Conservation (phyloP, 1,139 yeast genomes). For the Tardiomyces depauwii region DNA sequence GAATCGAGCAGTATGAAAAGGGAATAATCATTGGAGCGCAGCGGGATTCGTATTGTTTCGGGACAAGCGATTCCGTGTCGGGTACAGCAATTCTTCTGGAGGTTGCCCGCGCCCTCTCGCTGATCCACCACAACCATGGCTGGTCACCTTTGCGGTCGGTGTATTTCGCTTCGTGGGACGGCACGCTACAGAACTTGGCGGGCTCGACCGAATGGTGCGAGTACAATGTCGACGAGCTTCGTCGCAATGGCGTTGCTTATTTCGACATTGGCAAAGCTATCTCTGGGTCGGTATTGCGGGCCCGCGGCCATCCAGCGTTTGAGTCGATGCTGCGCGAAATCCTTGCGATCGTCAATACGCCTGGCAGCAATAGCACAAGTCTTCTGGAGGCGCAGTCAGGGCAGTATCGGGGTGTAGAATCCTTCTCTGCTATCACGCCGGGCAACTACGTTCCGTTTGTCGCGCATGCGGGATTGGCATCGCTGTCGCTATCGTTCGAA, state of each 20-base stretch:
- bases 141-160: constrained; percentile 84
- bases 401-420: constrained; percentile 1
- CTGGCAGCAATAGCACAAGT: constrained; percentile 9
- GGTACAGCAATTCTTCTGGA: constrained; percentile 70
- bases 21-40: constrained; percentile 77
- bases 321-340: constrained; percentile 34
- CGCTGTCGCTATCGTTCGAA: constrained; percentile 46
- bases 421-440: constrained; percentile 26
- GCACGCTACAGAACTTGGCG: constrained; percentile 67
- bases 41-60: constrained; percentile 69
- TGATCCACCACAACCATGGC: constrained; percentile 48
- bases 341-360: constrained; percentile 28
- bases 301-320: constrained; percentile 60
- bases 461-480: constrained; percentile 56
- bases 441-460: constrained; percentile 65
- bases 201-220: constrained; percentile 81
- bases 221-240: constrained; percentile 39
- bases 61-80: constrained; percentile 62
- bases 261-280: constrained; percentile 69
- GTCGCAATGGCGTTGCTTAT: constrained; percentile 56
- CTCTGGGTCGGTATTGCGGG: constrained; percentile 47
- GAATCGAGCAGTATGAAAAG: constrained; percentile 67
- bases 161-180: constrained; percentile 82
- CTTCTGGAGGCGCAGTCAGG: constrained; percentile 7
- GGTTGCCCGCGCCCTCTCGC: constrained; percentile 58